These are phyloP conservation scores for Plasmodium blacklocki DNA, from an alignment of 169 alveolate species.

Conservation along the genomic window DNA sequence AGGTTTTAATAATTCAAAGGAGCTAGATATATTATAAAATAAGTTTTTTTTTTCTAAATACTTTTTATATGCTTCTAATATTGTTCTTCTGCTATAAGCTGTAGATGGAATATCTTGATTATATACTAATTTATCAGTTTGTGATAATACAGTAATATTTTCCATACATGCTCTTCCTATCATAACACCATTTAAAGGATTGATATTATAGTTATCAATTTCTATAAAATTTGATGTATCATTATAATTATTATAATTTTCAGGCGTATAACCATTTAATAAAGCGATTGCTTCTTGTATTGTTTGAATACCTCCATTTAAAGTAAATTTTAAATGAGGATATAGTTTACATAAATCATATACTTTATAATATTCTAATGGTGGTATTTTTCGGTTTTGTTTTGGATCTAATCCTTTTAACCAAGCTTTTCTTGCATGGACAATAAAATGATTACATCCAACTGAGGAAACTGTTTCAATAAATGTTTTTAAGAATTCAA, in stretches of 20 bases:
- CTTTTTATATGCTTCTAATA: slow-evolving; percentile 79
- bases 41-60: slow-evolving; percentile 45
- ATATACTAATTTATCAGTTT: slow-evolving; percentile 84
- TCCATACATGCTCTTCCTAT: slow-evolving; percentile 90
- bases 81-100: slow-evolving; percentile 82
- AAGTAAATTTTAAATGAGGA: slow-evolving; percentile 91
- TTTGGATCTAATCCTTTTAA: slow-evolving; percentile 94
- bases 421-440: slow-evolving; percentile 97
- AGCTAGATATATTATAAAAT: slow-evolving; percentile 74
- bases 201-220: slow-evolving; percentile 56
- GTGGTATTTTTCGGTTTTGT: slow-evolving; percentile 95
- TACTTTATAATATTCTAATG: slow-evolving; percentile 93
- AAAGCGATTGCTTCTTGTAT: slow-evolving; percentile 82
- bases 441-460: slow-evolving; percentile 93
- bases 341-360: slow-evolving; percentile 89
- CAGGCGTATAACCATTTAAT: slow-evolving; percentile 72
- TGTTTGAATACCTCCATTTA: slow-evolving; percentile 94
- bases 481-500: slow-evolving; percentile 87
- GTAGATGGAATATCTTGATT: slow-evolving; percentile 70
- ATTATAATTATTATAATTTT: slow-evolving; percentile 34
- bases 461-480: slow-evolving; percentile 82
- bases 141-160: slow-evolving; percentile 84
- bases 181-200: slow-evolving; percentile 86
- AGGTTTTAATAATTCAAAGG: slow-evolving; percentile 85
- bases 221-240: slow-evolving; percentile 22